Conservation (phyloP, 2,329 filamentous ascomycete genomes). For the Botrytis fragariae region DNA sequence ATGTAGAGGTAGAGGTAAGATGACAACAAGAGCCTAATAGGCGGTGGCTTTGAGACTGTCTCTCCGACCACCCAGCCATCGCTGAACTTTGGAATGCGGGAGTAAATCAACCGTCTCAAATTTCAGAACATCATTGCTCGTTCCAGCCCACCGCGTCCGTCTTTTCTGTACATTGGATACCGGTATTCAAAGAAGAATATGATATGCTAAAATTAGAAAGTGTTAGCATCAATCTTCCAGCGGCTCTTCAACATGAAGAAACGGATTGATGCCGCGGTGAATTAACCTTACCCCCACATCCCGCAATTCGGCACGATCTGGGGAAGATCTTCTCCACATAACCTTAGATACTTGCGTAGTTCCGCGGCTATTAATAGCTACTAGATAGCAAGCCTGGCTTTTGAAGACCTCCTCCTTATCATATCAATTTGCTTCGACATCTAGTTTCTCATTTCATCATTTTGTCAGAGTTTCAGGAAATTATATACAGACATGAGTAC, state of each 20-base stretch:
- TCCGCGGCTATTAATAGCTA: background rate
- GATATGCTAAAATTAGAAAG: background rate
- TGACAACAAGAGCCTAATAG: background rate
- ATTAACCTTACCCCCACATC: background rate
- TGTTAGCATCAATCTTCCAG: background rate
- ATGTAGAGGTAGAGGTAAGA: background rate
- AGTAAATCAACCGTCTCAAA: background rate
- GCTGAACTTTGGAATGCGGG: background rate
- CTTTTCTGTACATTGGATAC: background rate
- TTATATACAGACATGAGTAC: conserved; percentile 26
- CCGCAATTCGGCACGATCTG: background rate
- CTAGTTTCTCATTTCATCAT: background rate
- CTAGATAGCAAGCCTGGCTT: background rate
- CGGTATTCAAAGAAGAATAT: background rate
- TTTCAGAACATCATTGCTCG: background rate
- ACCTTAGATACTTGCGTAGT: background rate
- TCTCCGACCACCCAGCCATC: background rate
- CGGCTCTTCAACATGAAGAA: no score
- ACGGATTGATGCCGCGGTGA: background rate
- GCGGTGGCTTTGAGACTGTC: background rate
- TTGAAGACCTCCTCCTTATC: background rate
- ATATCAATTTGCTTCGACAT: background rate
- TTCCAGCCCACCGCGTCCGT: background rate
- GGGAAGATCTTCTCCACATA: background rate
- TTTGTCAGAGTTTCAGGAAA: no score